These are phyloP conservation scores for Radiomyces spectabilis DNA, from an alignment of 192 early-diverging fungal species.

Conservation along the genomic window DNA sequence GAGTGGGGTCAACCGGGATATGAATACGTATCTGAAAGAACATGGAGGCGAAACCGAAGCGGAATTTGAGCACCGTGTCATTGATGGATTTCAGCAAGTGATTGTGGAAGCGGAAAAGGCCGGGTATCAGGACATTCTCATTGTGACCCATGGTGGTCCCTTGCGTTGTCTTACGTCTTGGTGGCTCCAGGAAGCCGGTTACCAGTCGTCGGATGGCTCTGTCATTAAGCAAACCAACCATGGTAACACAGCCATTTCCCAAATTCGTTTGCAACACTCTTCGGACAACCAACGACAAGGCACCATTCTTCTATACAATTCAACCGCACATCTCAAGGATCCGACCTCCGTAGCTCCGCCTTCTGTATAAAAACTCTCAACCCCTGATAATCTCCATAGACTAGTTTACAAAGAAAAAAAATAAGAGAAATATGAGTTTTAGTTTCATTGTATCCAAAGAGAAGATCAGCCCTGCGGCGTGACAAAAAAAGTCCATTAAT, in stretches of 20 bases:
- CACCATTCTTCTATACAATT: not conserved
- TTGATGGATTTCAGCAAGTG: conserved; percentile 2
- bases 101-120: conserved; percentile 2
- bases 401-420: too few relatives aligned
- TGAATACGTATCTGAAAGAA: not conserved
- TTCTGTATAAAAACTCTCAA: conserved; percentile 10
- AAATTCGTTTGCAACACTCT: not conserved
- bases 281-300: not conserved
- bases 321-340: not conserved
- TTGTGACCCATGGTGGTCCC: conserved; percentile 22
- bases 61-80: conserved; percentile 1
- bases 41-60: conserved; percentile 11
- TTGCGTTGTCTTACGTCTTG: not conserved
- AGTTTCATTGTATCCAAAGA: too few relatives aligned
- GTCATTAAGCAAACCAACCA: not conserved
- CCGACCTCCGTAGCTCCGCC: not conserved
- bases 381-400: too few relatives aligned
- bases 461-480: too few relatives aligned
- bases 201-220: not conserved
- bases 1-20: not conserved
- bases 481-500: too few relatives aligned
- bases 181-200: conserved; percentile 2
- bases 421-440: too few relatives aligned
- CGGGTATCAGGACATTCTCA: conserved; percentile 3
- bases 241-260: conserved; percentile 5